These are phyloP conservation scores for Saturnispora sekii DNA, from an alignment of 805 yeast species.

Conservation along the genomic window DNA sequence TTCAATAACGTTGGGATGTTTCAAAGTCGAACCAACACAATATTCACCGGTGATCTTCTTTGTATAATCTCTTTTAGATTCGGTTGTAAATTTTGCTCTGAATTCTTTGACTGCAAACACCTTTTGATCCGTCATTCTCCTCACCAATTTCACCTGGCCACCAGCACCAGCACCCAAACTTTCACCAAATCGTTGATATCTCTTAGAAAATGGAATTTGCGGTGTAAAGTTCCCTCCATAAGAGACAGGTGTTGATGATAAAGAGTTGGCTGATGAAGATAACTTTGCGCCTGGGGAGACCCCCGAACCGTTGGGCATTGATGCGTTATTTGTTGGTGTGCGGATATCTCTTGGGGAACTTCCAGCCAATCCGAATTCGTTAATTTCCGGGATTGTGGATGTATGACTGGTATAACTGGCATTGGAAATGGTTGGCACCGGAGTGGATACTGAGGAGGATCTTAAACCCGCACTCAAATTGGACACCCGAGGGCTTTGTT, in stretches of 20 bases:
- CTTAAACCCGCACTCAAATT: constrained; percentile 29
- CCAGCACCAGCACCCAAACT: constrained; percentile 94
- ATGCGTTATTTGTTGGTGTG: constrained; percentile 8
- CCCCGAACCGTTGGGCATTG: constrained; percentile 7
- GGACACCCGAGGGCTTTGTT: constrained; percentile 24
- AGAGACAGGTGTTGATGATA: constrained; percentile 16
- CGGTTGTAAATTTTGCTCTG: constrained; percentile 63
- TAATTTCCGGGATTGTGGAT: background rate
- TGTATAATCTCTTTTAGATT: constrained; percentile 75
- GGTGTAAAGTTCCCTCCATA: constrained; percentile 33
- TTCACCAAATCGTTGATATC: constrained; percentile 77
- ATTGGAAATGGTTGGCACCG: constrained; percentile 13
- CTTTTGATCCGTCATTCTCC: constrained; percentile 52
- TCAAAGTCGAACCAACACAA: constrained; percentile 84
- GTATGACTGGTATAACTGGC: constrained; percentile 5
- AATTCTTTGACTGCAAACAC: constrained; percentile 91
- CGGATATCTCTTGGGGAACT: constrained; percentile 12
- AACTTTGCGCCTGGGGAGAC: constrained; percentile 9
- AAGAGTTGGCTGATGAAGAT: constrained; percentile 11
- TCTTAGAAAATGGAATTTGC: constrained; percentile 55
- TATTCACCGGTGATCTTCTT: constrained; percentile 91
- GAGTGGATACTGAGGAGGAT: constrained; percentile 16
- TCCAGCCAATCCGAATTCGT: constrained; percentile 2
- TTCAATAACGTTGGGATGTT: constrained; percentile 83
- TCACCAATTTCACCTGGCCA: constrained; percentile 73